phyloP scores from a whole-genome alignment of 78 protist species.

The Planoprotostelium fungivorum region DNA sequence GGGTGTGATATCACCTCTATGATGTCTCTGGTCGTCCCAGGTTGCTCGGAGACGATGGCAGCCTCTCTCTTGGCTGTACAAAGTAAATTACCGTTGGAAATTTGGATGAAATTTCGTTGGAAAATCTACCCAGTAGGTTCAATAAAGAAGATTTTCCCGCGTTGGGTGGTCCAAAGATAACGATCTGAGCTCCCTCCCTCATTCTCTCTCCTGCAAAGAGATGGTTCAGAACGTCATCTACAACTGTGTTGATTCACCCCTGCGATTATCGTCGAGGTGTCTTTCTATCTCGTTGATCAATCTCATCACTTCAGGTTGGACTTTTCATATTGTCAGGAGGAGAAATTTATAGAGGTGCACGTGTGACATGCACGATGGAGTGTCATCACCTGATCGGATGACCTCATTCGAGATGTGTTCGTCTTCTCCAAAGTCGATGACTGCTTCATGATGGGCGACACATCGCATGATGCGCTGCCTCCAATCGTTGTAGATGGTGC shows the following conservation, averaged over 20 bases:
- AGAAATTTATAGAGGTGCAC: background rate
- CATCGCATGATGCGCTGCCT: background rate
- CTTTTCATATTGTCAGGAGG: constrained; percentile 3
- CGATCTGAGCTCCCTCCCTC: constrained; percentile 58
- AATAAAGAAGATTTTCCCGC: constrained; percentile 82
- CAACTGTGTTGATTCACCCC: too few relatives aligned
- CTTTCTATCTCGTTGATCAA: constrained; percentile 13
- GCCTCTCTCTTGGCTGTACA: constrained; percentile 59
- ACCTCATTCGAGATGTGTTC: constrained; percentile 69
- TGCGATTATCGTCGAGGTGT: constrained; percentile 54
- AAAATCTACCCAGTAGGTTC: constrained; percentile 51
- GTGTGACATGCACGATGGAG: too few relatives aligned
- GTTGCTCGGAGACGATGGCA: constrained; percentile 82
- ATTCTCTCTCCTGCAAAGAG: too few relatives aligned
- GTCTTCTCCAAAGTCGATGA: constrained; percentile 91
- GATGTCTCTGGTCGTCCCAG: constrained; percentile 92
- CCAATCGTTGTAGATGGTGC: constrained; percentile 26
- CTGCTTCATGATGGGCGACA: constrained; percentile 83
- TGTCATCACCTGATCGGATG: constrained; percentile 25
- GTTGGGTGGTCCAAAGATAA: constrained; percentile 80
- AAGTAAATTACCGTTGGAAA: background rate
- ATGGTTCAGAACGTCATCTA: too few relatives aligned
- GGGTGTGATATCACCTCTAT: constrained; percentile 50
- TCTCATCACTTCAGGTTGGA: constrained; percentile 3
- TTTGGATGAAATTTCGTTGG: background rate